These are phyloP conservation scores for Dryadomyces quercus-mongolicae DNA, from an alignment of 2,329 filamentous ascomycete species.

Conservation along the genomic window DNA sequence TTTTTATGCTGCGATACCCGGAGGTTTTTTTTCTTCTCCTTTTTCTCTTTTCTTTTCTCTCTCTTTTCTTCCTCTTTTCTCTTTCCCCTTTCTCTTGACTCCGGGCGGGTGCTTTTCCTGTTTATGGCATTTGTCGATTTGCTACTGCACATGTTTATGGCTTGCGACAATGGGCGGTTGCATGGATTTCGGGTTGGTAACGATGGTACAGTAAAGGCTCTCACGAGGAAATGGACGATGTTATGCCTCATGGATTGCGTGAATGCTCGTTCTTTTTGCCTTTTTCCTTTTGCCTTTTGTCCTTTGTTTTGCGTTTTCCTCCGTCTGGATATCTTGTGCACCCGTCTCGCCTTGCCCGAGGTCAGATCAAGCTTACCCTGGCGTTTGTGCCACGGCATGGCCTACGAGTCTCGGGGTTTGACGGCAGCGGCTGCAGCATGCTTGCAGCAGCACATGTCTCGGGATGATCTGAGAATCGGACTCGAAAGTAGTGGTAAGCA, in stretches of 20 bases:
- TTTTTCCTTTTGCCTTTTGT: not conserved
- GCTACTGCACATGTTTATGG: not conserved
- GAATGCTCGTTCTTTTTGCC: not conserved
- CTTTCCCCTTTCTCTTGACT: not conserved
- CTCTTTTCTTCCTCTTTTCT: not conserved
- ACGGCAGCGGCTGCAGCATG: no score
- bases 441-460: not conserved
- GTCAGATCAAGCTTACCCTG: slow-evolving; percentile 1
- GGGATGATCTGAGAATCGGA: not conserved
- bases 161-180: not conserved
- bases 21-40: not conserved
- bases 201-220: not conserved
- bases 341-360: not conserved
- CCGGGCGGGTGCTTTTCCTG: not conserved
- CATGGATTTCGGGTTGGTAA: not conserved
- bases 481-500: not conserved
- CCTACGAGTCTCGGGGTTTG: not conserved
- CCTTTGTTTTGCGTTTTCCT: not conserved
- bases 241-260: not conserved
- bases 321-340: not conserved
- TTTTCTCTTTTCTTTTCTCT: not conserved
- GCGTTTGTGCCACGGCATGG: not conserved
- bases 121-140: not conserved
- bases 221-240: not conserved
- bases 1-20: no score